phyloP scores from a whole-genome alignment of 306 rosid genomes.

The Trifolium fragiferum region DNA sequence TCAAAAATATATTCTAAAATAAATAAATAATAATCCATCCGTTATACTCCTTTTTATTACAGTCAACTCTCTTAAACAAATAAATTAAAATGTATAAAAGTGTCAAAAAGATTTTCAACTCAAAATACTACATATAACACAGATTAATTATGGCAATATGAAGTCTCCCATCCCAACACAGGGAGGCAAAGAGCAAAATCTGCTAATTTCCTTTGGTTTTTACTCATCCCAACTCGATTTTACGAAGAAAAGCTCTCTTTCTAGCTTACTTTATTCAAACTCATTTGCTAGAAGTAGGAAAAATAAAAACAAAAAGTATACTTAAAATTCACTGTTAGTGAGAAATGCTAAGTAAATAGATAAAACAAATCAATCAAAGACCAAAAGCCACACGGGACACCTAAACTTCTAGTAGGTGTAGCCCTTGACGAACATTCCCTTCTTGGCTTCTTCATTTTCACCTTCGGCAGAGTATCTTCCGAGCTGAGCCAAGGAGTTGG shows the following conservation, averaged over 20 bases:
- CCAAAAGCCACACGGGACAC: constrained; percentile 15
- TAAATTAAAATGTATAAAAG: no score
- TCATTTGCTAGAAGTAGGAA: constrained; percentile 37
- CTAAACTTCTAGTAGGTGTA: constrained; percentile 67
- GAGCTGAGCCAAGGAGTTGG: constrained; percentile 94
- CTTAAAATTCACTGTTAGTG: constrained; percentile 33
- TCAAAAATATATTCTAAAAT: no score
- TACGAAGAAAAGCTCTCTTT: constrained; percentile 40
- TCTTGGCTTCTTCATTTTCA: constrained; percentile 84
- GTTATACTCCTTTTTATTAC: no score
- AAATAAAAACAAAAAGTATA: constrained; percentile 37
- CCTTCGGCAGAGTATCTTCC: constrained; percentile 90
- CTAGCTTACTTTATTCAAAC: constrained; percentile 63
- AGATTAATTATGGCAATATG: constrained; percentile 4
- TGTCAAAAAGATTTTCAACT: background rate
- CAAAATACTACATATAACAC: background rate
- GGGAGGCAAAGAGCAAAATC: constrained; percentile 24
- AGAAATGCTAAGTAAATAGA: constrained; percentile 3
- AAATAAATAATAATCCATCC: no score
- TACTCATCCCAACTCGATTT: constrained; percentile 19
- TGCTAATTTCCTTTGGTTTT: background rate
- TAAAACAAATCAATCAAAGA: constrained; percentile 16
- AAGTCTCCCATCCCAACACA: constrained; percentile 8
- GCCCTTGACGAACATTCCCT: constrained; percentile 93
- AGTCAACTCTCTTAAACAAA: no score